Conservation (phyloP, 1,284 basidiomycete species). For the Boletus semigastroideus region DNA sequence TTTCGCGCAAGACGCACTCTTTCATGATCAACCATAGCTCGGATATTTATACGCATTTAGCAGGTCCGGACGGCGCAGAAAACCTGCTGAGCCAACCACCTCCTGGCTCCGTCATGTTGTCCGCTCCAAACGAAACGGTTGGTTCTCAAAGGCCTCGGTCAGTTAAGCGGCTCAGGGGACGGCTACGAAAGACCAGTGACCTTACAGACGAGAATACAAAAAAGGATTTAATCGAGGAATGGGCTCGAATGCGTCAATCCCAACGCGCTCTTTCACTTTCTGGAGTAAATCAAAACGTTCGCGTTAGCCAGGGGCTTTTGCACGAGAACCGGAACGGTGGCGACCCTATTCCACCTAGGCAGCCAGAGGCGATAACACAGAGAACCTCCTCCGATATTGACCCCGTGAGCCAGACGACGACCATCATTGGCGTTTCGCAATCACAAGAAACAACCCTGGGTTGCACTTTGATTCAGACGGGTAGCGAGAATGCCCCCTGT, state of each 20-base stretch:
- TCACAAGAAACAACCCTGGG: neutral
- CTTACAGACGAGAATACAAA: slow-evolving; percentile 25
- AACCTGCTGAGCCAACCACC: slow-evolving; percentile 13
- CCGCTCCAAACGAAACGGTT: slow-evolving; percentile 2
- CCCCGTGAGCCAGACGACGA: neutral
- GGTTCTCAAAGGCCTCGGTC: slow-evolving; percentile 4
- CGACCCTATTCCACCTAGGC: neutral
- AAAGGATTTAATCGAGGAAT: slow-evolving; percentile 28
- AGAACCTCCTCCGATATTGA: neutral
- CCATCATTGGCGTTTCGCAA: neutral
- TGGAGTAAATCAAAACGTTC: slow-evolving; percentile 5
- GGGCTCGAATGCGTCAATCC: slow-evolving; percentile 30
- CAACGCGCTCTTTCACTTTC: slow-evolving; percentile 22
- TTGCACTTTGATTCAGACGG: neutral
- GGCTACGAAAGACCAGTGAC: slow-evolving; percentile 10
- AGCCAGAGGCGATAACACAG: neutral
- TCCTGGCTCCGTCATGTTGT: slow-evolving; percentile 1
- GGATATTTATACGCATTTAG: slow-evolving; percentile 33
- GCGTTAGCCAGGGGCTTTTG: neutral
- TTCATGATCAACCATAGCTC: slow-evolving; percentile 13
- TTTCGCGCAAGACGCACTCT: slow-evolving; percentile 19
- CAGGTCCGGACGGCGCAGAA: slow-evolving; percentile 14
- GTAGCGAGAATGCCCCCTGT: neutral
- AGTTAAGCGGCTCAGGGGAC: slow-evolving; percentile 16
- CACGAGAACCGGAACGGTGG: slow-evolving; percentile 1